Conservation (phyloP, 2,329 filamentous ascomycete species). For the Trichoderma polysporum region DNA sequence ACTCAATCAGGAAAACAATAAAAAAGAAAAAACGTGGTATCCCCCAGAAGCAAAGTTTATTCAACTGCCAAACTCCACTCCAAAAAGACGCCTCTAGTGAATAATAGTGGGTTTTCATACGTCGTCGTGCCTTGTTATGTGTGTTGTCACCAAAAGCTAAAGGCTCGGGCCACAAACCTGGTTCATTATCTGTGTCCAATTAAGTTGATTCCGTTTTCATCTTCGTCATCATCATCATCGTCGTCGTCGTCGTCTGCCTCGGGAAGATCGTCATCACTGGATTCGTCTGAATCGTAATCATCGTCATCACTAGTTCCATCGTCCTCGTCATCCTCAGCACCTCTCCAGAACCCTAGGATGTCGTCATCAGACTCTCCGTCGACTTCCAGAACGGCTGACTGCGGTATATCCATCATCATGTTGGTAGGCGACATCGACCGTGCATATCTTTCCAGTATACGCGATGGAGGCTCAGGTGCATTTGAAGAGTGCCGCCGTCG, state of each 20-base stretch:
- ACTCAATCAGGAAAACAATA: neutral
- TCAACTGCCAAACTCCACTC: neutral
- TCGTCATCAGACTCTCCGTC: conserved; percentile 54
- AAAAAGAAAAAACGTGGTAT: neutral
- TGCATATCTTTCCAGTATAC: conserved; percentile 43
- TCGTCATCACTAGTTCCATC: conserved; percentile 29
- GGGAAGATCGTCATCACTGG: conserved; percentile 46
- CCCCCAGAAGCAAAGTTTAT: neutral
- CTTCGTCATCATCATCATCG: conserved; percentile 43
- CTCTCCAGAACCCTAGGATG: conserved; percentile 58
- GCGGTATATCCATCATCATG: conserved; percentile 28
- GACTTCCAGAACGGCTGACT: conserved; percentile 30
- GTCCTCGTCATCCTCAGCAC: conserved; percentile 48
- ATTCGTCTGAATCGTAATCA: conserved; percentile 48
- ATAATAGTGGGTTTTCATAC: neutral
- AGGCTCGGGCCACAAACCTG: neutral
- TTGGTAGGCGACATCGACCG: conserved; percentile 46
- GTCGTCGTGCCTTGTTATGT: neutral
- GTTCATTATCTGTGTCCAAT: conserved; percentile 47
- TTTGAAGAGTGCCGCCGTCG: conserved; percentile 43
- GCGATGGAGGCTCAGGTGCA: conserved; percentile 34
- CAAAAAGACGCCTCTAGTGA: neutral
- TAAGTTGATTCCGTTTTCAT: conserved; percentile 51
- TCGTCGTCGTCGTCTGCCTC: conserved; percentile 44
- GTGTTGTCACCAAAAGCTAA: neutral